Evolutionary conservation across 2,329 filamentous ascomycete genomes (phyloP).

Genomic region (Colletotrichum agaves): DNA sequence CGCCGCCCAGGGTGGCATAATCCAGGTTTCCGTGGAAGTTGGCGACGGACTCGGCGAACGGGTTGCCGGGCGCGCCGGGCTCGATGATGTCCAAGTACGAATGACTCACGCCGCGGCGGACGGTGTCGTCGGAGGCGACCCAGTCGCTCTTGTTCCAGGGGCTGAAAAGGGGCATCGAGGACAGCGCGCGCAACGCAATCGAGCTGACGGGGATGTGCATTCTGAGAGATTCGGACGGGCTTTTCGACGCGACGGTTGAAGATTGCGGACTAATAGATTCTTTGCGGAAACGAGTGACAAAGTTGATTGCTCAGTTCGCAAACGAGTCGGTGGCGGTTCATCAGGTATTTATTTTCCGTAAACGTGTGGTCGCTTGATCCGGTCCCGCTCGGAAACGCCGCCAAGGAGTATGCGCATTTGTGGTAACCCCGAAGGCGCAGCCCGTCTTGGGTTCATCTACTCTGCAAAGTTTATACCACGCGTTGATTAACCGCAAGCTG

Average conservation of each 20-base stretch:
- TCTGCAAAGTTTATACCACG: conserved; percentile 2
- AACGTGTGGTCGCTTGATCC: not conserved
- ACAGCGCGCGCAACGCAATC: conserved; percentile 10
- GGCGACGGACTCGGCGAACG: conserved; percentile 48
- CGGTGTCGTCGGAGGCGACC: conserved; percentile 79
- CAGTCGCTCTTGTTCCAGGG: conserved; percentile 70
- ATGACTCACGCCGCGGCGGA: conserved; percentile 76
- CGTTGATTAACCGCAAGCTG: conserved; percentile 10
- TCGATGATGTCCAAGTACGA: conserved; percentile 56
- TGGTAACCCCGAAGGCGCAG: not conserved
- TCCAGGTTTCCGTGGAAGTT: conserved; percentile 77
- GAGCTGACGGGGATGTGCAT: conserved; percentile 26
- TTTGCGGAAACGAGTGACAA: not conserved
- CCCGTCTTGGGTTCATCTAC: conserved; percentile 15
- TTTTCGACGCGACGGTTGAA: not conserved
- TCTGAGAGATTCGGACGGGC: not conserved
- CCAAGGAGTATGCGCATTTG: not conserved
- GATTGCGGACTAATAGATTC: not conserved
- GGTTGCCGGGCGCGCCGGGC: conserved; percentile 39
- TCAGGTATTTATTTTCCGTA: conserved; percentile 8
- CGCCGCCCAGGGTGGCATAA: conserved; percentile 78
- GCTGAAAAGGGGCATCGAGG: conserved; percentile 48
- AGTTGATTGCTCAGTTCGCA: not conserved
- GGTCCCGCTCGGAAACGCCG: conserved; percentile 10
- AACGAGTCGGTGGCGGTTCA: too few relatives aligned